Conservation (phyloP, 345 rosid species). For the Citrus glauca region DNA sequence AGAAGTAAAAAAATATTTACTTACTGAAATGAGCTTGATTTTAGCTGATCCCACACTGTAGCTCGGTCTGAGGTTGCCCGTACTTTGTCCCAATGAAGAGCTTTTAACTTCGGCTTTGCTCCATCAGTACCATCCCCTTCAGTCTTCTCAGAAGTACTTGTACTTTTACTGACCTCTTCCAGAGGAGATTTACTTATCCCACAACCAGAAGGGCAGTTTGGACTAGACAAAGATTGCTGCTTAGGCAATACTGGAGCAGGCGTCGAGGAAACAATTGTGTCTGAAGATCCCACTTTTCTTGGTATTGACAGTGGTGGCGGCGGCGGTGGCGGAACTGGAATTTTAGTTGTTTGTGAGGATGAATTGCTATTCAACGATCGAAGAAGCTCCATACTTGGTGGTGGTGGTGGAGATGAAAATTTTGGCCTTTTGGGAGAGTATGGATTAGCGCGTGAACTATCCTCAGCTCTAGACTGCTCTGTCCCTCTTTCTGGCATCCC, state of each 20-base stretch:
- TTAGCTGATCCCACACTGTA: constrained; percentile 98
- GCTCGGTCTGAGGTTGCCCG: constrained; percentile 94
- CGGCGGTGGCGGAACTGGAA: constrained; percentile 39
- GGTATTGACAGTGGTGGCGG: constrained; percentile 49
- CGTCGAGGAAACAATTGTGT: constrained; percentile 26
- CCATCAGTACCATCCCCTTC: constrained; percentile 70
- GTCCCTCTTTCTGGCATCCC: constrained; percentile 9
- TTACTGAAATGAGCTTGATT: constrained; percentile 95
- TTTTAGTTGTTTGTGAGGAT: constrained; percentile 32
- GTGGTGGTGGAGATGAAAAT: constrained; percentile 55
- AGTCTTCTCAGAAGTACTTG: constrained; percentile 42
- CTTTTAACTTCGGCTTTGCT: constrained; percentile 75
- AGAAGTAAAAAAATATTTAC: constrained; percentile 24
- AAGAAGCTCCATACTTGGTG: constrained; percentile 83
- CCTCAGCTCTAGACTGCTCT: constrained; percentile 10
- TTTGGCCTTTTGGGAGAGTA: constrained; percentile 46
- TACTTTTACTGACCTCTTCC: constrained; percentile 34
- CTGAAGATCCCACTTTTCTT: constrained; percentile 31
- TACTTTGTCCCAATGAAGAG: constrained; percentile 99
- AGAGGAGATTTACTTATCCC: constrained; percentile 22
- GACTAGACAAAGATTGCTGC: constrained; percentile 40
- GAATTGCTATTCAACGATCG: constrained; percentile 46
- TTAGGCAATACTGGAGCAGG: constrained; percentile 27
- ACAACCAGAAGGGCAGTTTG: constrained; percentile 25
- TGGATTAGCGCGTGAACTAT: constrained; percentile 19